phyloP scores from a whole-genome alignment of 768 basidiomycete species.

The Scleroderma bovista region DNA sequence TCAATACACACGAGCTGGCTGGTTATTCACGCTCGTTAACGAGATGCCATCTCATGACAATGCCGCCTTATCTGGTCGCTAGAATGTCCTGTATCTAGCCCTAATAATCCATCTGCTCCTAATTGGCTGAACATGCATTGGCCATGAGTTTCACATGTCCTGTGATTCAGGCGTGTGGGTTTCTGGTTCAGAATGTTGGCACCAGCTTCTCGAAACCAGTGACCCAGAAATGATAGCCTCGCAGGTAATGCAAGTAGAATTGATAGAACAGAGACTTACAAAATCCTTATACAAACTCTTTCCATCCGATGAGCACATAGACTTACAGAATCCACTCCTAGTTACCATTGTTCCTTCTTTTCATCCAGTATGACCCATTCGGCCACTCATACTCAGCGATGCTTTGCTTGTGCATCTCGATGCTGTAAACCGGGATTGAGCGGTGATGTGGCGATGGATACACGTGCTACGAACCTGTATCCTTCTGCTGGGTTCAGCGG shows the following conservation, averaged over 20 bases:
- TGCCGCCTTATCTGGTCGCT: neutral
- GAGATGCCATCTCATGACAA: neutral
- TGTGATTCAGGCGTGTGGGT: no score
- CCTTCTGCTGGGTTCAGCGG: slow-evolving; percentile 72
- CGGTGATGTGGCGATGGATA: neutral
- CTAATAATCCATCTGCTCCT: neutral
- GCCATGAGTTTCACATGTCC: neutral
- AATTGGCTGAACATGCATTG: neutral
- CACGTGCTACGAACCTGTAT: slow-evolving; percentile 36
- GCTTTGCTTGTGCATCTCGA: slow-evolving; percentile 80
- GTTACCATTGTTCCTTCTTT: slow-evolving; percentile 2
- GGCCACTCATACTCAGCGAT: slow-evolving; percentile 87
- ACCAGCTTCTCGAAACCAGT: no score
- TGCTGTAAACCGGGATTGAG: slow-evolving; percentile 43
- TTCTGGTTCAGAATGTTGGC: no score
- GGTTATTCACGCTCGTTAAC: neutral
- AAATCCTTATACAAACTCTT: no score
- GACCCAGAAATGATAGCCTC: no score
- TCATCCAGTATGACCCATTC: slow-evolving; percentile 43
- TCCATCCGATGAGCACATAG: no score
- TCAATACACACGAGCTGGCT: neutral
- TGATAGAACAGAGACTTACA: no score
- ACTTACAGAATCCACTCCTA: no score
- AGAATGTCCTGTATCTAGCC: neutral
- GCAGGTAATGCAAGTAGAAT: no score